Evolutionary conservation across 2,329 filamentous ascomycete genomes (phyloP), one percentile per base, ranked within the genome.

Genomic region (Herpomyces periplanetae): DNA sequence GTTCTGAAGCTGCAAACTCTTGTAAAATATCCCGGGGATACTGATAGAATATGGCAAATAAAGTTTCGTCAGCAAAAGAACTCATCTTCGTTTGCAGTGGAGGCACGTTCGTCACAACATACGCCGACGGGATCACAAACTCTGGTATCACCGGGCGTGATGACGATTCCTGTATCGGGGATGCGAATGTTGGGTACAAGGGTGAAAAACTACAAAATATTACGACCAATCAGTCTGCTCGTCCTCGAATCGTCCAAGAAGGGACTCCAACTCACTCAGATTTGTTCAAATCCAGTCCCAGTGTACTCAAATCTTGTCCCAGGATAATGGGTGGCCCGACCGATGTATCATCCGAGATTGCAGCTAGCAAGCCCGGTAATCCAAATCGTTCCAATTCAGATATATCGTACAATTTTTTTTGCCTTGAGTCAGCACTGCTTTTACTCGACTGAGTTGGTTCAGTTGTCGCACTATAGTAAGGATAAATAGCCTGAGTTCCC

Each of bases 31-130:
- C 55, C 23, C 51, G 42, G 7, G 56, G 54, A 39, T 53, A 50
- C 25, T 52, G 55, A 36, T 61, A 63, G 42, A 63, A 63, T 23
- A 62, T 58, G 30, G 53, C 56, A 31, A 63, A 58, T 3, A 63
- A 40, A 0, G 57, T 62, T 31, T 63, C 57, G 26, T 54, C 45
- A 16, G 43, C 48, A 33, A 58, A 57, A 21, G 47, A 48, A 3
- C 42, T 37, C 26, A 58, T 49, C 23, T 54, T 51, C 18, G 43
- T 41, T 21, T 50, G 44, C 9, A 61, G 38, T 4, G 50, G 45
- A 19, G 57, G 56, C 5, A 62, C 54, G 28, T 62, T 63, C 21
- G 46, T 49, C 5, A 63, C 57, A 5, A 44, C 53, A 31, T 63
- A 63, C 23, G 55, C 59, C 15, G 43, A 39, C 3, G 57, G 57